Evolutionary conservation across 1,284 basidiomycete species (phyloP), one percentile per base, ranked within the genome.

Genomic region (Tilletia horrida): DNA sequence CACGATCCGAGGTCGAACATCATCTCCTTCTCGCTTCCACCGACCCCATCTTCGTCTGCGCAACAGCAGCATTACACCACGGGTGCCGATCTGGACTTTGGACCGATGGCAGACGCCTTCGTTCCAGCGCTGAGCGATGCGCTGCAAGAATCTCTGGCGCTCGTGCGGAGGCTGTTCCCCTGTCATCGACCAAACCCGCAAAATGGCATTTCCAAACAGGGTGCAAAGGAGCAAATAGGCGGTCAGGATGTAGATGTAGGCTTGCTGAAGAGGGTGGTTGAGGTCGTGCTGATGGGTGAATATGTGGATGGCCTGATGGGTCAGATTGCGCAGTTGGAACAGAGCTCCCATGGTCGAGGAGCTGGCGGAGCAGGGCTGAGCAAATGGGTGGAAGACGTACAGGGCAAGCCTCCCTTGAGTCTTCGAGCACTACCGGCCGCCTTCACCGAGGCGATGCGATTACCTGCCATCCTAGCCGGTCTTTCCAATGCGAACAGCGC

Each of bases 91-190:
- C 52, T 68, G 7, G 35, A 52, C 8, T 62, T 68, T 50, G 29
- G 40, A 9, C 45, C 47, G n/a, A 63, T 66, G 21, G 48, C 42
- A 16, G 63, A 64, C 27, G 21, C 40, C 3, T 96, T 93, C 82
- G 92, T 97, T 84, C 83, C 83, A 0, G 85, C 86, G 63, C 85
- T 93, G 2, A 79, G 91, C 2, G 82, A 83, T 14, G 85, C 88
- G 3, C 85, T 97, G 13, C 80, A 84, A 2, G 87, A 89, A 48
- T 89, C 97, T 72, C 93, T 93, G 0, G 85, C 88, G 3, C 85
- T 90, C 29, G 91, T 93, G 1, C 88, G 89, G 3, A 85, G 89
- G 8, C 89, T 97, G 11, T 98, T 98, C 78, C 95, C 94, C 0
- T 40, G 35, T 40, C 35, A 40, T 6, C 4, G 35, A 40, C 35